Conservation (phyloP, 306 rosid genomes). For the Bauhinia variegata region DNA sequence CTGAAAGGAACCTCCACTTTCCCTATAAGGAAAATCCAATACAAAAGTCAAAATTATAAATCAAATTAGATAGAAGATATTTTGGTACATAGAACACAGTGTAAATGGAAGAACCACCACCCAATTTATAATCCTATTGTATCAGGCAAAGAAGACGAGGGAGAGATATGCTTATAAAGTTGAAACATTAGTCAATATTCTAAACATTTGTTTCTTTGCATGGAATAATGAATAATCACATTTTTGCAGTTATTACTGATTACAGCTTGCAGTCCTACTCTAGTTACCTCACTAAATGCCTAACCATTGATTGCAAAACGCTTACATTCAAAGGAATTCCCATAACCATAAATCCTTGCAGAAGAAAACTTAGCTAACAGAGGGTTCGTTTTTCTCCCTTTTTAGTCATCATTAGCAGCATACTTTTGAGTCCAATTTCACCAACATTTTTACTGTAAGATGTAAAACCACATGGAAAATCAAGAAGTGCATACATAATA, state of each 20-base stretch:
- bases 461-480: background rate
- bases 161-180: background rate
- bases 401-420: background rate
- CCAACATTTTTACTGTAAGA: constrained; percentile 12
- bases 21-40: constrained; percentile 48
- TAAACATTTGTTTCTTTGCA: background rate
- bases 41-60: constrained; percentile 26
- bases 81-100: constrained; percentile 4
- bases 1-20: constrained; percentile 74
- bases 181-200: background rate
- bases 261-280: background rate
- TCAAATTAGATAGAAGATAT: no score
- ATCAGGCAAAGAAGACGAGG: background rate
- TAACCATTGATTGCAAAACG: background rate
- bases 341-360: background rate
- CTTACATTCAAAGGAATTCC: background rate
- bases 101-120: constrained; percentile 22
- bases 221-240: background rate
- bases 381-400: background rate
- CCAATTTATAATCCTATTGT: background rate
- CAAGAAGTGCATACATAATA: background rate
- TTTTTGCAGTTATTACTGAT: background rate
- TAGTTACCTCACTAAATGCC: background rate
- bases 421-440: background rate
- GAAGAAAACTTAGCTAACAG: constrained; percentile 7